These are phyloP conservation scores for Phoenix roebelenii DNA, from an alignment of 176 grass and related monocot genomes.

Conservation along the genomic window DNA sequence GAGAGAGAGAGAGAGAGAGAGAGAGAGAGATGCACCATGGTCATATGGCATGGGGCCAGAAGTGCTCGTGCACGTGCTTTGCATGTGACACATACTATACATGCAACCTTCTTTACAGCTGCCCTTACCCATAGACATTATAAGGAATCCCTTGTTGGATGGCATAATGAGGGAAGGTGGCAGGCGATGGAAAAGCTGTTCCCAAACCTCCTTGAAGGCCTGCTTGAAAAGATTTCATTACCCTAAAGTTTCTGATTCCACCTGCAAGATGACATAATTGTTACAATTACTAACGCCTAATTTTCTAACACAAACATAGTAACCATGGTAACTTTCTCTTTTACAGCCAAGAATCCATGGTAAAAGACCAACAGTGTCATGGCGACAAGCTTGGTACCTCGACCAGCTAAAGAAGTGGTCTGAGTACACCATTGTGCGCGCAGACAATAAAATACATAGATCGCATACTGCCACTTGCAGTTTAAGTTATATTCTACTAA, in stretches of 20 bases:
- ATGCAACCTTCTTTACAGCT: neutral
- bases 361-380: no score
- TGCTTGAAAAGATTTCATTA: slow-evolving; percentile 20
- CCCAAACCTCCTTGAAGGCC: slow-evolving; percentile 6
- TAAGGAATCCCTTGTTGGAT: slow-evolving; percentile 20
- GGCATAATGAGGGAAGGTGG: slow-evolving; percentile 15
- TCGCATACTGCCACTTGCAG: neutral
- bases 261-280: neutral
- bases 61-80: no score
- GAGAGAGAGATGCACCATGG: neutral
- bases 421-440: neutral
- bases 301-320: no score
- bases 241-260: slow-evolving; percentile 17
- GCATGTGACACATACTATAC: no score
- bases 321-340: no score
- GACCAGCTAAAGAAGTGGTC: neutral
- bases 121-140: slow-evolving; percentile 20
- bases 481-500: neutral
- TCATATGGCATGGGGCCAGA: no score
- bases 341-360: no score
- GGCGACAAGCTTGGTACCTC: no score
- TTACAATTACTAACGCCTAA: no score
- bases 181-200: slow-evolving; percentile 15
- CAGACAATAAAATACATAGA: neutral
- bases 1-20: neutral